Evolutionary conservation across 805 yeast genomes (phyloP).

Genomic region (Candida nemodendra): DNA sequence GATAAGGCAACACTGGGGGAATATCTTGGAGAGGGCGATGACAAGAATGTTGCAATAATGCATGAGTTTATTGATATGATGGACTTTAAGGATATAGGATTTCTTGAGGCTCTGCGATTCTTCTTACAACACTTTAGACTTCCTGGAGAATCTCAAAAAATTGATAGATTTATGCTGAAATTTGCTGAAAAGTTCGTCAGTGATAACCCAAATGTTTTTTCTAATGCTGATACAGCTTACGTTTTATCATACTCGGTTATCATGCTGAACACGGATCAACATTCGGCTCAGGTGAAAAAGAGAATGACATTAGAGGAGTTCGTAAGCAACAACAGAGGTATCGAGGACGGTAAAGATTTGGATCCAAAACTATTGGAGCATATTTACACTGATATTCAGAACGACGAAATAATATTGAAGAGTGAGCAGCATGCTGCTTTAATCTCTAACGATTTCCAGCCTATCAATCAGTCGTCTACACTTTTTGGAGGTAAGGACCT

Average conservation of each 20-base stretch:
- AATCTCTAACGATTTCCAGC: constrained; percentile 57
- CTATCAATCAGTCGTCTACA: constrained; percentile 31
- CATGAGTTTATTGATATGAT: constrained; percentile 88
- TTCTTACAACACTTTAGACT: constrained; percentile 86
- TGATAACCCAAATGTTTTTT: constrained; percentile 84
- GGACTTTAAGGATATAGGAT: constrained; percentile 66
- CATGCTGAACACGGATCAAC: constrained; percentile 92
- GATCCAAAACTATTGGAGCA: constrained; percentile 68
- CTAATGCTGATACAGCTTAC: constrained; percentile 93
- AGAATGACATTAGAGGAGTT: constrained; percentile 90
- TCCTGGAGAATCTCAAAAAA: constrained; percentile 98
- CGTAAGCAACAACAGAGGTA: constrained; percentile 82
- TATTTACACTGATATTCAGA: constrained; percentile 74
- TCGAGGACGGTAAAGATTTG: constrained; percentile 85
- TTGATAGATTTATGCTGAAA: constrained; percentile 93
- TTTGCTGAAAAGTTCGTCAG: constrained; percentile 90
- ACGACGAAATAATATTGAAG: constrained; percentile 83
- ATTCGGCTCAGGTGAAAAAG: constrained; percentile 79
- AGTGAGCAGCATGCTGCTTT: constrained; percentile 94
- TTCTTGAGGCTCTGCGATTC: constrained; percentile 82
- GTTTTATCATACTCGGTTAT: constrained; percentile 89
- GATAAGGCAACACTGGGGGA: constrained; percentile 89
- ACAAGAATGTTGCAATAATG: constrained; percentile 76
- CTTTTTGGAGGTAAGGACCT: constrained; percentile 70
- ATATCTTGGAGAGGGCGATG: constrained; percentile 85